Evolutionary conservation across 495 filamentous ascomycete species (phyloP).

Genomic region (Penicillium longicatenatum): DNA sequence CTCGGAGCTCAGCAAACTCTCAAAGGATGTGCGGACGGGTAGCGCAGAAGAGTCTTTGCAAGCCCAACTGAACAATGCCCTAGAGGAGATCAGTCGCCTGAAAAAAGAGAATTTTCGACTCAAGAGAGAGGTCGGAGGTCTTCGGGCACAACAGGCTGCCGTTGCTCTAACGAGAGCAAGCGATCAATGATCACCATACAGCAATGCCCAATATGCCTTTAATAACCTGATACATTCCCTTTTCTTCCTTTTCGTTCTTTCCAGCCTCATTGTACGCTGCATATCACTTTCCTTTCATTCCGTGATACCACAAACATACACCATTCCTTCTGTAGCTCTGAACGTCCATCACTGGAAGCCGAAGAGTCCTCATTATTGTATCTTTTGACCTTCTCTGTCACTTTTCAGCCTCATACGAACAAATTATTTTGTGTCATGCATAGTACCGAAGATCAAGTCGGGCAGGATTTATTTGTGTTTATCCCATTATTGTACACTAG

Average conservation of each 20-base stretch:
- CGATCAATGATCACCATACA: conserved; percentile 24
- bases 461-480: conserved; percentile 25
- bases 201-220: background rate
- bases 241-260: conserved; percentile 6
- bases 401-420: conserved; percentile 18
- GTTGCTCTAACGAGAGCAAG: conserved; percentile 41
- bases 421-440: conserved; percentile 25
- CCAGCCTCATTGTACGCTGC: conserved; percentile 1
- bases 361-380: conserved; percentile 19
- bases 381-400: conserved; percentile 20
- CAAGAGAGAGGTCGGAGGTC: conserved; percentile 60
- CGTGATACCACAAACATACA: conserved; percentile 22
- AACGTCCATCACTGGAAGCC: background rate
- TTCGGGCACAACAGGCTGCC: conserved; percentile 46
- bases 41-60: conserved; percentile 74
- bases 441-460: conserved; percentile 30
- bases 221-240: conserved; percentile 2
- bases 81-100: conserved; percentile 68
- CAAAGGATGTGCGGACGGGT: conserved; percentile 70
- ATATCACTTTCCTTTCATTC: conserved; percentile 16
- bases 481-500: conserved; percentile 33
- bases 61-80: conserved; percentile 61
- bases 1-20: conserved; percentile 79
- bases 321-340: conserved; percentile 22
- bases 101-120: conserved; percentile 79